Base-by-base conservation (phyloP, 768 basidiomycete species). In the Rhizopogon vinicolor region DNA sequence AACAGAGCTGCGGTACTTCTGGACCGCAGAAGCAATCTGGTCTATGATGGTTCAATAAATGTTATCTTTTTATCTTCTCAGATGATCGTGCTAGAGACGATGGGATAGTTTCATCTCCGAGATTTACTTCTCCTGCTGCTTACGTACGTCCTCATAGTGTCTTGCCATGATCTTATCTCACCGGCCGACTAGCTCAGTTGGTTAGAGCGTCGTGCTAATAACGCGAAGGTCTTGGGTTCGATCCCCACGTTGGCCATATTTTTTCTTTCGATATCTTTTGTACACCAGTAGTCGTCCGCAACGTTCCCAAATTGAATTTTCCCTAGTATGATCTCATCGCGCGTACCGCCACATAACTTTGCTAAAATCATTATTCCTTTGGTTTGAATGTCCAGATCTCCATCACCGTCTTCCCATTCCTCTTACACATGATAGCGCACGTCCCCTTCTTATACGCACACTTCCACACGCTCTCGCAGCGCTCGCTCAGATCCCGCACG, bases 141-240 rank as follows among this genome's bases (percentile, higher is more conserved):
- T 37, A 37, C 35, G 12, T 13, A 37, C 35, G 12, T 35, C 35
- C 3, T 13, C 35, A 37, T 37, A 37, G 35, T 37, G 3, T 5
- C 35, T 4, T 37, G 12, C 35, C 13, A 5, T 12, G 2, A 5
- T 5, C 5, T 5, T 37, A 37, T 37, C 13, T 5, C 35, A 37
- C 5, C 35, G 86, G 87, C 87, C 86, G 87, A 82, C 85, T 89
- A 88, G 87, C 88, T 90, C 87, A 90, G 88, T 76, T 89, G 88
- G 87, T 89, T 89, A 89, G 87, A 89, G 87, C 87, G 86, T 88
- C 82, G 86, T 86, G 83, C 86, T 89, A 88, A 65, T 70, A 68
- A 82, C 78, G 78, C 81, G 78, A 82, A 83, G 80, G 82, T 81
- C 81, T 78, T 83, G 80, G 80, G 81, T 83, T 82, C 81, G 80